Evolutionary conservation across 1,139 yeast species (phyloP), one percentile per base, ranked within the genome.

Genomic region (Candida sp.): DNA sequence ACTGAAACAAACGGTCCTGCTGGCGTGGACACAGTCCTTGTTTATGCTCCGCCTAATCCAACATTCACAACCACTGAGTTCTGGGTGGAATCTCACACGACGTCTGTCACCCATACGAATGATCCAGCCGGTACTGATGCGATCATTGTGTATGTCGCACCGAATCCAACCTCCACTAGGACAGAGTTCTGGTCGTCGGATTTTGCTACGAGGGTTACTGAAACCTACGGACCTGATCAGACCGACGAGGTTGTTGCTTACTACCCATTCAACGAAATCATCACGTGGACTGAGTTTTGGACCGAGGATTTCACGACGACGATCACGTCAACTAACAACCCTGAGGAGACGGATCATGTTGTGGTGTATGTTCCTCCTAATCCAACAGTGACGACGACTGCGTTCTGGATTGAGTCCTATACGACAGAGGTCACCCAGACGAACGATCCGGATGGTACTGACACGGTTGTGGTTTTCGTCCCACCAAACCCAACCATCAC

Each of bases 191-290:
- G 59, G 58, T 41, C 53, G 28, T 52, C 49, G 3, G 12, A 37
- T 11, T 32, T 31, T 22, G 42, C 46, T 9, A 31, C 54, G 5
- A 43, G 48, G 48, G 52, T 22, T 22, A 55, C 62, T 23, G 27
- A 30, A 3, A 47, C 58, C 8, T 35, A 33, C 22, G 33, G 54
- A 5, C 53, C 51, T 8, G 55, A 48, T n/a, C 58, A 50, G 3
- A 60, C 63, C 3, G 57, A 57, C 46, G 54, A 61, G 9, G 63
- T 63, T 3, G 47, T 58, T 41, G 58, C 62, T 23, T 58, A 59
- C 12, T 57, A 57, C 12, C 68, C 69, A 17, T 41, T 38, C 31
- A 45, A 47, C 37, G 42, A 60, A 9, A 52, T 51, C 1, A 33
- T 40, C 3, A 61, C 64, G 5, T 35, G 54, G 3, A 54, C 61